Base-by-base conservation (phyloP, 768 basidiomycete species). In the Podaxis sp. region DNA sequence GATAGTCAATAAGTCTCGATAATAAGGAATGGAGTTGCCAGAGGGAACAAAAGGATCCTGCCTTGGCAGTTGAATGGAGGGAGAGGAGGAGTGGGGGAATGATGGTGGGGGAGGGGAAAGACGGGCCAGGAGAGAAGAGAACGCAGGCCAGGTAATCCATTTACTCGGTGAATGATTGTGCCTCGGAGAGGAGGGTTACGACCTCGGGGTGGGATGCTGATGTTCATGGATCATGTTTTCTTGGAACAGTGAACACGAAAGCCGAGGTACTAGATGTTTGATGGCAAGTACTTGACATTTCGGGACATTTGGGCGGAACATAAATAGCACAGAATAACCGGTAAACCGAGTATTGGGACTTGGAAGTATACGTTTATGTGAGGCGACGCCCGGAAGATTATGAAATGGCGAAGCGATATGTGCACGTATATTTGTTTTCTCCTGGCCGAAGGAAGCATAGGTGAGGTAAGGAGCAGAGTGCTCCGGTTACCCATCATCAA, bases 191-290 rank as follows among this genome's bases (percentile, higher is more conserved):
- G 42, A 48, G 21, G 13, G 59, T 48, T 55, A 55, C 59, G 27
- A 46, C 59, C 59, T 61, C 59, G 59, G 59, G 53, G 52, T 3
- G 5, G 47, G 21, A 36, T 36, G 42, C 36, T 48, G 35, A 25
- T 37, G 36, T 51, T 61, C 59, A 61, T 28, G 27, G 5, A 28
- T 28, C 27, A 28, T 61, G 59, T 61, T 60, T 60, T 53, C 59
- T 38, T 53, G 52, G 59, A 61, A 51, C 37, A 61, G 36, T 37
- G 42, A 18, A 48, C 35, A 18, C 44, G 44, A 55, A 61, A 48
- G 44, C 53, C 59, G 59, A 60, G 59, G 59, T 50, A 28, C 46
- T 60, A 50, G 51, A 60, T 52, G 38, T 44, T 52, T 60, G 59
- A 60, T 60, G 59, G 51, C 32, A 32, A 27, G 16, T 14, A 25